These are phyloP conservation scores for Gossypium schwendimanii DNA, from an alignment of 441 rosid genomes.

Conservation along the genomic window DNA sequence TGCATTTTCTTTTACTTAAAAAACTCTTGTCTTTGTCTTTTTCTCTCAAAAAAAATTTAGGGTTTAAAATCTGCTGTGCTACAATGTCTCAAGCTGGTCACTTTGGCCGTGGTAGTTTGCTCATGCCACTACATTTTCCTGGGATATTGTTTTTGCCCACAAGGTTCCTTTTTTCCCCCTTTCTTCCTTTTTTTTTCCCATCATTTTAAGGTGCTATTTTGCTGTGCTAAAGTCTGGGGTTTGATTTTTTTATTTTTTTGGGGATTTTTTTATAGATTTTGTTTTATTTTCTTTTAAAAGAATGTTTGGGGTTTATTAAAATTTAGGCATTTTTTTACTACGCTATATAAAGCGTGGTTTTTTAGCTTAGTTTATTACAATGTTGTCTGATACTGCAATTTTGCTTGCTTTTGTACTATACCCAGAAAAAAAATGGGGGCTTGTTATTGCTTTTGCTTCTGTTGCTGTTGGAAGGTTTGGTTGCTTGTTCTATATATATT, in stretches of 20 bases:
- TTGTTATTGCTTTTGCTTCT: too few relatives aligned
- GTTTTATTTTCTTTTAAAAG: neutral
- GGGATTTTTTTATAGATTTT: too few relatives aligned
- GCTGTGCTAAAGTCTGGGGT: neutral
- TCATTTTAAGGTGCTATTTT: neutral
- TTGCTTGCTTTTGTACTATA: neutral
- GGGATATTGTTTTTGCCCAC: constrained; percentile 17
- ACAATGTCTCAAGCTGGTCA: constrained; percentile 14
- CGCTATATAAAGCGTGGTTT: neutral
- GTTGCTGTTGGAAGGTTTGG: neutral
- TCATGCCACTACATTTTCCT: constrained; percentile 9
- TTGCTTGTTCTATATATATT: neutral
- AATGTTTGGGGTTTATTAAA: neutral
- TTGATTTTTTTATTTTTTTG: neutral
- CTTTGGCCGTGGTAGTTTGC: constrained; percentile 18
- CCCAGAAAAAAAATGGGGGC: neutral
- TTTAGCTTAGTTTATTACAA: neutral
- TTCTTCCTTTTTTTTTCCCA: neutral
- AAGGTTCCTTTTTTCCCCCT: constrained; percentile 19
- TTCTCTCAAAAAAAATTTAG: constrained; percentile 8
- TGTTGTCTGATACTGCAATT: neutral
- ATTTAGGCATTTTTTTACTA: neutral
- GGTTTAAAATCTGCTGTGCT: constrained; percentile 28
- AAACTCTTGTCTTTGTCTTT: neutral
- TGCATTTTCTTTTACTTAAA: neutral